phyloP scores from a whole-genome alignment of 345 rosid genomes.

The Populus deltoides region DNA sequence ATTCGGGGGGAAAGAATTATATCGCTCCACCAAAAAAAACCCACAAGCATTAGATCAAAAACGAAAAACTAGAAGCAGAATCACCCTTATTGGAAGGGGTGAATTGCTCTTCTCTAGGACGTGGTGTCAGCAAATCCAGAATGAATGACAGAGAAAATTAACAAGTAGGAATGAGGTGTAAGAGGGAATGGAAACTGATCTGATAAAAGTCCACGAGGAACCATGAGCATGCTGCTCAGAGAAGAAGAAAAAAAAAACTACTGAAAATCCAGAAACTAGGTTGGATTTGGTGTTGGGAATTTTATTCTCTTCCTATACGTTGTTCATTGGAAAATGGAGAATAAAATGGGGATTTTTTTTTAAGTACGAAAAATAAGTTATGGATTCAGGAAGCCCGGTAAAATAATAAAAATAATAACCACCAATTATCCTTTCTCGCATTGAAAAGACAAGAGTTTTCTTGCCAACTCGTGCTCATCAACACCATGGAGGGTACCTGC shows the following conservation, averaged over 20 bases:
- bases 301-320: background rate
- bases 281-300: background rate
- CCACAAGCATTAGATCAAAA: background rate
- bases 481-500: background rate
- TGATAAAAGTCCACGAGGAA: background rate
- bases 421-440: background rate
- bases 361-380: background rate
- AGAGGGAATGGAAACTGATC: background rate
- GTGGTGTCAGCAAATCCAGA: background rate
- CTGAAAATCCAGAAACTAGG: background rate
- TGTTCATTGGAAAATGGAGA: background rate
- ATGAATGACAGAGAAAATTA: background rate
- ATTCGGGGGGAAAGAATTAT: background rate
- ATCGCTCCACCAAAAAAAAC: background rate
- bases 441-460: background rate
- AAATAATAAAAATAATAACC: background rate
- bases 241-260: too few relatives aligned
- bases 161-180: background rate
- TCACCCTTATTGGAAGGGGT: background rate
- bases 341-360: background rate
- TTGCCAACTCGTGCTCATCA: background rate
- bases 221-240: background rate
- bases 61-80: background rate
- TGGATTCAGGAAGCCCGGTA: background rate
- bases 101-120: background rate